A percentile compares a stretch with the other conserved stretches of the same genome.
Evolutionary conservation across 306 rosid species (phyloP).

Genomic region (Mucuna pruriens): DNA sequence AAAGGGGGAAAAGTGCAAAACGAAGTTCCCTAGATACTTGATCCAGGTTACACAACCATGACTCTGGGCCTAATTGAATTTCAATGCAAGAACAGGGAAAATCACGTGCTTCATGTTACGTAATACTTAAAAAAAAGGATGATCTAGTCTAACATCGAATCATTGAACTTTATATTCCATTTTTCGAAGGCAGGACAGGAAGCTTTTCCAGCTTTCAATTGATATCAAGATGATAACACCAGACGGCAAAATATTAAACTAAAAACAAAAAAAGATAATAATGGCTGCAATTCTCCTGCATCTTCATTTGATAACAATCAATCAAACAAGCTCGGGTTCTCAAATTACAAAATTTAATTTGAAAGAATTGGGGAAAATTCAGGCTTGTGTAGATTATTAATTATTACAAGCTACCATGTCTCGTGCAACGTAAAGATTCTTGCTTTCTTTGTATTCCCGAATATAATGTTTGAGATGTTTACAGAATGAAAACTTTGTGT

Average conservation of each 20-base stretch:
- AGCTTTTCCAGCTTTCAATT: not conserved
- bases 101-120: not conserved
- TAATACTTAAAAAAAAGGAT: not conserved
- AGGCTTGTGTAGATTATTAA: not conserved
- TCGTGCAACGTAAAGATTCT: slow-evolving; percentile 15
- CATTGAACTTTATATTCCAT: not conserved
- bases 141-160: not conserved
- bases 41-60: not conserved
- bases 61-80: not conserved
- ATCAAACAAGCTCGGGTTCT: slow-evolving; percentile 20
- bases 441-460: slow-evolving; percentile 33
- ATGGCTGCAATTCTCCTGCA: not conserved
- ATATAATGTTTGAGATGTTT: slow-evolving; percentile 31
- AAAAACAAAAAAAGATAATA: not conserved
- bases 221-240: not conserved
- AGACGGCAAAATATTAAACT: not conserved
- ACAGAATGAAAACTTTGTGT: slow-evolving; percentile 24
- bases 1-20: too few species aligned
- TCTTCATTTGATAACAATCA: slow-evolving; percentile 21
- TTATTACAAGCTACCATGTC: slow-evolving; percentile 29
- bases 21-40: too few species aligned
- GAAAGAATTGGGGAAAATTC: slow-evolving; percentile 38
- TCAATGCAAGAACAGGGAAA: not conserved
- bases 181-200: not conserved
- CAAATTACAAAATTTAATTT: slow-evolving; percentile 34